phyloP scores from a whole-genome alignment of 148 eudicot genomes.

The Nepenthes gracilis region DNA sequence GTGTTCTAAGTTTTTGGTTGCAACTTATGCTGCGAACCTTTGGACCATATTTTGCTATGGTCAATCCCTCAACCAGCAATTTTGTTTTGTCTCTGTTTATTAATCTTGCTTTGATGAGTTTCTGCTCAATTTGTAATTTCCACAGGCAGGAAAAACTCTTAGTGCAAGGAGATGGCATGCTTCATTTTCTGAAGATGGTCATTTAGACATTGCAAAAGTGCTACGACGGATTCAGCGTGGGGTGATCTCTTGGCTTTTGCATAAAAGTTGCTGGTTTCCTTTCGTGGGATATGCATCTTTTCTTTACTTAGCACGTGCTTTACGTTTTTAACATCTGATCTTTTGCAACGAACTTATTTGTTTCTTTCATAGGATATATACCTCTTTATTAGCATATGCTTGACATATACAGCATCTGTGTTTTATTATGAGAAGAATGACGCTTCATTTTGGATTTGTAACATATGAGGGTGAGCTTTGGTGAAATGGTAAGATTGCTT shows the following conservation, averaged over 20 bases:
- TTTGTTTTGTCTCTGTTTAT: no score
- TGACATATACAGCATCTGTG: no score
- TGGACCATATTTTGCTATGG: background rate
- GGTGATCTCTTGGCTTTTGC: slow-evolving; percentile 24
- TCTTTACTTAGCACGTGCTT: no score
- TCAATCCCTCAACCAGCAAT: no score
- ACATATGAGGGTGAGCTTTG: no score
- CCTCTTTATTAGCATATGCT: no score
- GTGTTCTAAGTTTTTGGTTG: background rate
- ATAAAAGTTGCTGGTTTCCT: background rate
- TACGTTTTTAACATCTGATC: no score
- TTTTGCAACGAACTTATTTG: no score
- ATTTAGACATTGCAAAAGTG: slow-evolving; percentile 72
- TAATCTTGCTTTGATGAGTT: slow-evolving; percentile 1
- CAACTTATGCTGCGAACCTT: background rate
- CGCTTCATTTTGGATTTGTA: no score
- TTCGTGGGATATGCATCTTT: background rate
- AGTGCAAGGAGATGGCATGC: slow-evolving; percentile 91
- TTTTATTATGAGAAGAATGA: no score
- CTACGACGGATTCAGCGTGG: slow-evolving; percentile 84
- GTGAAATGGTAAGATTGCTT: no score
- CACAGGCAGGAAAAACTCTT: slow-evolving; percentile 75
- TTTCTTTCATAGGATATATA: no score
- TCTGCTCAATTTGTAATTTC: background rate
- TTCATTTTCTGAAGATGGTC: slow-evolving; percentile 71